Base-by-base conservation (phyloP, 345 rosid genomes). In the Clarkia xantiana region DNA sequence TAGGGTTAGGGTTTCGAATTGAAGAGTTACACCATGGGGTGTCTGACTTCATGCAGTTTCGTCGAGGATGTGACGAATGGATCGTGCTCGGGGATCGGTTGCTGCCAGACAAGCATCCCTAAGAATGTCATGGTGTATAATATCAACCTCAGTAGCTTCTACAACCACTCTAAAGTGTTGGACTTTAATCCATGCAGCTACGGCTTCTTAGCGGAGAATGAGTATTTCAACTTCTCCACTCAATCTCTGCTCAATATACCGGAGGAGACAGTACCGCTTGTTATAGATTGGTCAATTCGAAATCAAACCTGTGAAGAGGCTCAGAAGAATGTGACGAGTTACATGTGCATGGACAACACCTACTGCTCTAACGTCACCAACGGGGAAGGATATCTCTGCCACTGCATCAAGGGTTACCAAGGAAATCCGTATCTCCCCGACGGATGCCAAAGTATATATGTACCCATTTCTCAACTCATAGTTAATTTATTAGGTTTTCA, bases 1-100 rank as follows among this genome's bases (percentile, higher is more conserved):
- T n/a, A n/a, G n/a, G n/a, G n/a, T n/a, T n/a, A n/a, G n/a, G n/a
- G n/a, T n/a, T n/a, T n/a, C n/a, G n/a, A n/a, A n/a, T n/a, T n/a
- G n/a, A n/a, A n/a, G n/a, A 0, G 2, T 0, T 61, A 18, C 50
- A 13, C 9, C 0, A 44, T 45, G 0, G 66, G 71, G 2, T 66
- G 71, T 46, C n/a, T 44, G n/a, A 29, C 67, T 0, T 1, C 16
- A 3, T 67, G 71, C 22, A 6, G 11, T 17, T n/a, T 1, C 3
- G 2, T 4, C 8, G 1, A 3, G 7, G 42, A 51, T 14, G 58
- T 59, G 9, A 25, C 38, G n/a, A 40, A 56, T 2, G 52, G 46
- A 9, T 49, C 67, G 2, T 72, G 74, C 53, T 48, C 60, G 0
- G 78, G 78, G 0, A 51, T 61, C 0, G 78, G 78, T 0, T 73